These are phyloP conservation scores for Ogataea wickerhamii DNA, from an alignment of 805 yeast genomes.

Conservation along the genomic window DNA sequence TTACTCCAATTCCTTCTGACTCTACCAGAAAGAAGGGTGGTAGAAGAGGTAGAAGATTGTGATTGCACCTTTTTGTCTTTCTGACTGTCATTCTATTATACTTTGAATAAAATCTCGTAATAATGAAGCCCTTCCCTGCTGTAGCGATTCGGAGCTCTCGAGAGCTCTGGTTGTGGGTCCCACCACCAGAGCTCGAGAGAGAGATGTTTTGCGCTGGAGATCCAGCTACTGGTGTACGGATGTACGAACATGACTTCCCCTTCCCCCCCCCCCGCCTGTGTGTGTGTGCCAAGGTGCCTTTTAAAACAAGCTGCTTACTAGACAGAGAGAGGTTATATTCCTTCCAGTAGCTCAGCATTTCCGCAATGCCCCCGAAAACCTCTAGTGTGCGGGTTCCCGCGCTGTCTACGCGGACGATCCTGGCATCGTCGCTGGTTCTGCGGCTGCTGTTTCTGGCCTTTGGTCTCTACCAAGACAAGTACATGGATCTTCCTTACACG, in stretches of 20 bases:
- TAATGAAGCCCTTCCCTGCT: too few species aligned
- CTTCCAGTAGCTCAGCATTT: too few species aligned
- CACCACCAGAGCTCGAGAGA: constrained; percentile 4
- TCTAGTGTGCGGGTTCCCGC: not conserved
- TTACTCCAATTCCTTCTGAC: constrained; percentile 99
- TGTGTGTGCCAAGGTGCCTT: too few species aligned
- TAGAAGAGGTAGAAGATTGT: constrained; percentile 99
- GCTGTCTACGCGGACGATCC: constrained; percentile 13
- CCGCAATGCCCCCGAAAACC: not conserved
- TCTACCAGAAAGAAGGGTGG: constrained; percentile 99
- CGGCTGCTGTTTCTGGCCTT: constrained; percentile 66
- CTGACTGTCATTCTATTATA: constrained; percentile 6
- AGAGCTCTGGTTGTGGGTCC: constrained; percentile 2
- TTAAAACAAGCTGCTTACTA: too few species aligned
- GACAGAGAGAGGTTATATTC: too few species aligned
- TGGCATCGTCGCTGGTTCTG: constrained; percentile 27
- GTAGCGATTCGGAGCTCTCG: too few species aligned
- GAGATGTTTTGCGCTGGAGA: constrained; percentile 4
- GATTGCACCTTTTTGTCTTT: constrained; percentile 15
- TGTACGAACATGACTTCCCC: too few species aligned
- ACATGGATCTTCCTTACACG: constrained; percentile 79
- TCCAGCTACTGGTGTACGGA: too few species aligned
- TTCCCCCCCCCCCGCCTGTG: too few species aligned
- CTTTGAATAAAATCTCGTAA: constrained; percentile 7
- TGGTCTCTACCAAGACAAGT: constrained; percentile 83